phyloP scores from a whole-genome alignment of 345 rosid species.

The Brassica rapa region DNA sequence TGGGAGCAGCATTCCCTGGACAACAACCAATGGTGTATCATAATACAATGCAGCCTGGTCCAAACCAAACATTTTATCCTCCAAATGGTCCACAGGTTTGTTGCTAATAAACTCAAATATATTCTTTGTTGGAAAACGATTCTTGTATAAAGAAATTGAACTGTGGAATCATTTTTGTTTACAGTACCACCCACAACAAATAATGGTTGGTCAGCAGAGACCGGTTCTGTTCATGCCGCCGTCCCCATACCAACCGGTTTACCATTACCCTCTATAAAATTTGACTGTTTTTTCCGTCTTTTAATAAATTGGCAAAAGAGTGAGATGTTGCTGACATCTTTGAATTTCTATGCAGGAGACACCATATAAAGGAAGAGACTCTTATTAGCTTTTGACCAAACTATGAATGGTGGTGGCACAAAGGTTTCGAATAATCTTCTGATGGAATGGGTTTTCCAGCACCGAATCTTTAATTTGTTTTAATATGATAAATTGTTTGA shows the following conservation, averaged over 20 bases:
- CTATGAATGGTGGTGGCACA: slow-evolving; percentile 20
- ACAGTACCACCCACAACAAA: slow-evolving; percentile 48
- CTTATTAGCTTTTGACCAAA: slow-evolving; percentile 33
- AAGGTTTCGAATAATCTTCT: slow-evolving; percentile 17
- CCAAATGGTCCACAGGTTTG: slow-evolving; percentile 70
- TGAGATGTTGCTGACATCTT: neutral
- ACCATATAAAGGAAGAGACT: slow-evolving; percentile 42
- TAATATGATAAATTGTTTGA: slow-evolving; percentile 8
- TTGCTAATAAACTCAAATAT: neutral
- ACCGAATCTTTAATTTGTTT: neutral
- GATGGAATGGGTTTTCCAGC: slow-evolving; percentile 10
- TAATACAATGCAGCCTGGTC: slow-evolving; percentile 42
- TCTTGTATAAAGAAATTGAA: neutral
- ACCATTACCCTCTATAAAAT: neutral
- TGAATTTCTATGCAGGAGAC: slow-evolving; percentile 28
- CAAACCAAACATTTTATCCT: slow-evolving; percentile 60
- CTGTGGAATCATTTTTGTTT: neutral
- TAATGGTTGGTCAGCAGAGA: slow-evolving; percentile 67
- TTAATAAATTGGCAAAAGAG: neutral
- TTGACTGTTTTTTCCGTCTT: neutral
- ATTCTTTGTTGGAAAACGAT: neutral
- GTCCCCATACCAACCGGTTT: slow-evolving; percentile 63
- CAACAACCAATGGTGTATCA: slow-evolving; percentile 68
- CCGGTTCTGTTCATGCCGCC: slow-evolving; percentile 68
- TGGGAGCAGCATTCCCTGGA: slow-evolving; percentile 60